Evolutionary conservation across 2,329 filamentous ascomycete species (phyloP), one percentile per base, ranked within the genome.

Genomic region (Trematosphaeria pertusa): DNA sequence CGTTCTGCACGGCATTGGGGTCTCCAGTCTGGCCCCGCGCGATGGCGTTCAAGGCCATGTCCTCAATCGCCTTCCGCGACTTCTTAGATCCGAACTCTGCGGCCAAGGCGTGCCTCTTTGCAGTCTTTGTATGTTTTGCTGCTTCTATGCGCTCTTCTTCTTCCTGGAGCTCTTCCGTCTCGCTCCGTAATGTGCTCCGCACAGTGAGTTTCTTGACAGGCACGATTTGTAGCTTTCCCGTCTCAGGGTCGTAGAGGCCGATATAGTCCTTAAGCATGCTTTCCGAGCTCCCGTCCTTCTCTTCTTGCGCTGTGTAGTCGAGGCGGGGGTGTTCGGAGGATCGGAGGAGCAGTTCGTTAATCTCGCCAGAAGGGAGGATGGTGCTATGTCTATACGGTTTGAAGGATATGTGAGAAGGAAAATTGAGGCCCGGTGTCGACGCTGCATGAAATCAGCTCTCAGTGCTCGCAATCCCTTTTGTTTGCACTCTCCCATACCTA

Each of bases 61-160:
- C 82, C 20, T 81, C 78, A 58, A 94, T 84, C 1, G 84, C 87
- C 74, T 92, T 93, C 78, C 86, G 88, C 17, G 89, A 87, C 73
- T 92, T 93, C 76, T 89, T 91, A 19, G 89, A 93, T 69, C 90
- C 90, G 63, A 95, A 95, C 22, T 87, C 85, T 60, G 88, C 81
- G 31, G 88, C 88, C 10, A 95, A 83, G 2, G 86, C 83, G 59
- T 85, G 86, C 58, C 83, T 83, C 64, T 82, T 81, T 20, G 87
- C 82, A 60, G 81, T 75, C 62, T 81, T 81, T 34, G 56, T 71
- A 46, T 45, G 60, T 48, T 58, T 65, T 7, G 50, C 58, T 9
- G 60, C 62, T 1, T 68, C 62, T 4, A 61, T 35, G n/a, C 48
- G 43, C 12, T 61, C 66, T 26, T 64, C 58, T 51, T 69, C 63